phyloP scores from a whole-genome alignment of 2,329 filamentous ascomycete genomes.

The Tolypocladium inflatum region DNA sequence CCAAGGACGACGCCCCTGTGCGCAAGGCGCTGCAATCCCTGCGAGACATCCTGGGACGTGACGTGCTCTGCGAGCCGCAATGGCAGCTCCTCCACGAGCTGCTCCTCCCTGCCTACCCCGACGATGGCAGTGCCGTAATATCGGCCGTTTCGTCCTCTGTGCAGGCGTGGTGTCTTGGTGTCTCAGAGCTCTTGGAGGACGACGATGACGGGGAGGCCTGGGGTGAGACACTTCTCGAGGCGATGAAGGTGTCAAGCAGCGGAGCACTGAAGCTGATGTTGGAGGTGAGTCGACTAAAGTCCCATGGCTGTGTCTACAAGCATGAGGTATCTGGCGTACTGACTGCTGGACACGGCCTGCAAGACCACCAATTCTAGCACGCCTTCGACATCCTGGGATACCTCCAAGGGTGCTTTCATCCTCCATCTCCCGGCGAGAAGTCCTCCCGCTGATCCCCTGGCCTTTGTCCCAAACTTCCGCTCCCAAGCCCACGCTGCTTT shows the following conservation, averaged over 20 bases:
- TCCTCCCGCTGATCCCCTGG: background rate
- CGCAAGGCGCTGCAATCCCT: conserved; percentile 22
- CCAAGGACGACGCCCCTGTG: conserved; percentile 19
- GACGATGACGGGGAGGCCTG: conserved; percentile 26
- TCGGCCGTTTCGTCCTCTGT: conserved; percentile 20
- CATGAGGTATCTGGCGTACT: background rate
- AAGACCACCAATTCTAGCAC: background rate
- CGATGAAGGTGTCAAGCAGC: conserved; percentile 7
- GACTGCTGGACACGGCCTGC: background rate
- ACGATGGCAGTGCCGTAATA: conserved; percentile 29
- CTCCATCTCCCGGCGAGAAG: background rate
- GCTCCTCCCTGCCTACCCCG: conserved; percentile 26
- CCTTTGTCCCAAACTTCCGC: background rate
- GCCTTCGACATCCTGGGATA: background rate
- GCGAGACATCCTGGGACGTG: conserved; percentile 26
- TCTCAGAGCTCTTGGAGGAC: conserved; percentile 32
- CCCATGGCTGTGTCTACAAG: background rate
- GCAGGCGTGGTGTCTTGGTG: conserved; percentile 27
- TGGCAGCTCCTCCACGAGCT: conserved; percentile 31
- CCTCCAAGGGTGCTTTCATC: background rate
- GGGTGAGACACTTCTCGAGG: conserved; percentile 32
- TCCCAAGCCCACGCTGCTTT: background rate
- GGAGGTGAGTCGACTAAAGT: conserved; percentile 17
- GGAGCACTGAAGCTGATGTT: conserved; percentile 18
- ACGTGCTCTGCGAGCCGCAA: conserved; percentile 29